A percentile compares a stretch with the other conserved stretches of the same genome.
Conservation (phyloP, 306 rosid species). For the Cicer arietinum region DNA sequence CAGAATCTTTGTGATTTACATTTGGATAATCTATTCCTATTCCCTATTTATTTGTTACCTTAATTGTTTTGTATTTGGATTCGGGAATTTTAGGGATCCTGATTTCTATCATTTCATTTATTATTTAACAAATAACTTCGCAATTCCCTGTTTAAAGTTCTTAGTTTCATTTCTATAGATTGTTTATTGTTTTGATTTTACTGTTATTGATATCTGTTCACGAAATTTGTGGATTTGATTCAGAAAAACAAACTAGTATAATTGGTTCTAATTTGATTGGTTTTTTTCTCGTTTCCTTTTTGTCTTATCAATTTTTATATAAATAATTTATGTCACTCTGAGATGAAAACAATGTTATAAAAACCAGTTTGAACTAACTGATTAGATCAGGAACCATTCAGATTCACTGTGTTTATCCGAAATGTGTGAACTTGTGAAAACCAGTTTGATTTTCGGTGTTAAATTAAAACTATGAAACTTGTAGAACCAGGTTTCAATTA, state of each 20-base stretch:
- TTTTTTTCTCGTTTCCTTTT: background rate
- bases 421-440: background rate
- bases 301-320: too few relatives aligned
- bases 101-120: constrained; percentile 29
- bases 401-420: background rate
- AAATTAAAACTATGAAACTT: background rate
- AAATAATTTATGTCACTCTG: background rate
- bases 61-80: background rate
- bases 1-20: background rate
- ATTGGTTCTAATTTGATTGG: background rate
- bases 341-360: background rate
- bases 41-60: constrained; percentile 13
- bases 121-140: background rate
- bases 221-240: too few relatives aligned
- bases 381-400: background rate
- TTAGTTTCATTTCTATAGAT: background rate
- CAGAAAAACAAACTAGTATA: background rate
- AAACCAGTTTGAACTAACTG: too few relatives aligned
- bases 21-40: constrained; percentile 1
- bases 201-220: too few relatives aligned
- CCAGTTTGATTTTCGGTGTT: background rate
- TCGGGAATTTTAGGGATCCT: constrained; percentile 26
- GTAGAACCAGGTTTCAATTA: background rate
- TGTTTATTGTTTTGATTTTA: background rate
- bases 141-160: too few relatives aligned